A percentile compares a stretch with the other conserved stretches of the same genome.
phyloP scores from a whole-genome alignment of 164 flowering plant genomes.

The Kingdonia uniflora region DNA sequence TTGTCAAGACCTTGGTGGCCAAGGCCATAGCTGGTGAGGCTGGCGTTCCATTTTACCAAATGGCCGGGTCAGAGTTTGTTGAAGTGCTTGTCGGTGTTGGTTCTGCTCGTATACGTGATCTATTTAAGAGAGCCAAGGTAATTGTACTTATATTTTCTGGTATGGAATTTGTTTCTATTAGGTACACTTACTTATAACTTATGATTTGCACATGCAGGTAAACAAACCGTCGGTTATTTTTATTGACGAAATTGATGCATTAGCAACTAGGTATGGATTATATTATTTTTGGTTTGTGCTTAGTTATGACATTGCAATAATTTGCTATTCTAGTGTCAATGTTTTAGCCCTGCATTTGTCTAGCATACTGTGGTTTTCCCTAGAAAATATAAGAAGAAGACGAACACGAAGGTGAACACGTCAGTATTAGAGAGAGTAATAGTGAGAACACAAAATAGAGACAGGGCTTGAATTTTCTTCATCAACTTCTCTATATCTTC shows the following conservation, averaged over 20 bases:
- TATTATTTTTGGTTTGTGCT: neutral
- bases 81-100: constrained; percentile 99
- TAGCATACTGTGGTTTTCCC: neutral
- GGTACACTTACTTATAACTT: neutral
- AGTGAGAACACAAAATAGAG: no score
- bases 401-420: no score
- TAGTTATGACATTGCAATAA: neutral
- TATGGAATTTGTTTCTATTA: neutral
- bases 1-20: constrained; percentile 82
- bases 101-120: constrained; percentile 92
- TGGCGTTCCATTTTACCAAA: constrained; percentile 96
- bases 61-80: constrained; percentile 99
- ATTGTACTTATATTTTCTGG: constrained; percentile 1
- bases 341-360: constrained; percentile 1
- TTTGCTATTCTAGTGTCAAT: neutral
- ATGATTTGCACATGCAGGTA: constrained; percentile 44
- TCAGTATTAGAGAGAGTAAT: no score
- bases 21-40: constrained; percentile 99
- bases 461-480: no score
- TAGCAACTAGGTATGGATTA: constrained; percentile 68
- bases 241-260: constrained; percentile 96
- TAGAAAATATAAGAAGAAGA: no score
- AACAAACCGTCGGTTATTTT: constrained; percentile 95
- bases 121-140: constrained; percentile 94
- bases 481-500: no score